Percentiles rank a stretch among this genome's conserved stretches.
phyloP scores from a whole-genome alignment of 1,284 basidiomycete species.

The Vanrija pseudolonga region DNA sequence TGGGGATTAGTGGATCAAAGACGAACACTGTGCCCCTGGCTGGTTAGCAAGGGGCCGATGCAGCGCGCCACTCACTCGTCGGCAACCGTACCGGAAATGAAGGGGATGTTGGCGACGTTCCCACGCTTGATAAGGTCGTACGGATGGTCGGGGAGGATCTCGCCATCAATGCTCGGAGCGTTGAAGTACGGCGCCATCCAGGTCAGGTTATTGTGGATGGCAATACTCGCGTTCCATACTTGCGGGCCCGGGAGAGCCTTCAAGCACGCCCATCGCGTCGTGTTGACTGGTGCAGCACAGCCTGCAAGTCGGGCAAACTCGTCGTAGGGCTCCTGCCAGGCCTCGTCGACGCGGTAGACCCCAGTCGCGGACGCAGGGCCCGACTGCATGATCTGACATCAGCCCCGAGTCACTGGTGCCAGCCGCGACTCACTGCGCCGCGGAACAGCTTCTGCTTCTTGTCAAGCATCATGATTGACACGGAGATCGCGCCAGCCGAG shows the following conservation, averaged over 20 bases:
- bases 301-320: constrained; percentile 26
- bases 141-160: constrained; percentile 37
- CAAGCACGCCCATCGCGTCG: constrained; percentile 32
- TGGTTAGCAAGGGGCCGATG: no score
- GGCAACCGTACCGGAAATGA: constrained; percentile 42
- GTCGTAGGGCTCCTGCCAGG: constrained; percentile 38
- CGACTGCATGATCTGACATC: constrained; percentile 44
- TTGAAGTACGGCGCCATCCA: background rate
- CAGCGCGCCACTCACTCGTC: constrained; percentile 40
- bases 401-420: constrained; percentile 9
- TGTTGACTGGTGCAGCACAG: no score
- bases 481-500: constrained; percentile 44
- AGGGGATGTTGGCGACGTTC: constrained; percentile 40
- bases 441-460: constrained; percentile 39
- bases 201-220: background rate
- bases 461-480: constrained; percentile 35
- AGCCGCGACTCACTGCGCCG: constrained; percentile 34
- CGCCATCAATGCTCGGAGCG: constrained; percentile 39
- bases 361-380: constrained; percentile 40
- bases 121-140: constrained; percentile 31
- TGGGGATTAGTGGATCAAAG: constrained; percentile 4
- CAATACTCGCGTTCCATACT: constrained; percentile 31
- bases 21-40: constrained; percentile 39
- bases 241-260: constrained; percentile 23
- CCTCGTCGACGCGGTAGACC: constrained; percentile 22